Conservation (phyloP, 306 rosid species). For the Quercus dentata region DNA sequence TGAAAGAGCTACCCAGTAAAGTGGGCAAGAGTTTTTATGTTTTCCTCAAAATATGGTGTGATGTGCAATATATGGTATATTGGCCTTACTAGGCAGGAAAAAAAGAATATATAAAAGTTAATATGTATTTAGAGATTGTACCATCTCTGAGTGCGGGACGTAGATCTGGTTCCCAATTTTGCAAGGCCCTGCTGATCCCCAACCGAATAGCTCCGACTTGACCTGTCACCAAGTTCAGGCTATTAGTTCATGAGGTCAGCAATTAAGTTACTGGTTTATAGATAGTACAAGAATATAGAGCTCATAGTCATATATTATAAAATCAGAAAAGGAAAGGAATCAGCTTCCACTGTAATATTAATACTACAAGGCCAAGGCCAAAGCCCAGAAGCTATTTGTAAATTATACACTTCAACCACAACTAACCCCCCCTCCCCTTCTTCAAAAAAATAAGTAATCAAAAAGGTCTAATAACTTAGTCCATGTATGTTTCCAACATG, state of each 20-base stretch:
- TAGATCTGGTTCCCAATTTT: conserved; percentile 91
- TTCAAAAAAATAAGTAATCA: too few species aligned
- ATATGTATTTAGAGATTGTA: conserved; percentile 15
- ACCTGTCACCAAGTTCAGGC: conserved; percentile 38
- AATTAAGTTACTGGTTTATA: too few species aligned
- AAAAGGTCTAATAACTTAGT: too few species aligned
- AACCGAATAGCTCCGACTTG: conserved; percentile 95
- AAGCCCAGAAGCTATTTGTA: too few species aligned
- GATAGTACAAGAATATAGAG: too few species aligned
- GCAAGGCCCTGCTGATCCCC: conserved; percentile 94
- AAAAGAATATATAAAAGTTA: neutral
- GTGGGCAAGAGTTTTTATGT: neutral
- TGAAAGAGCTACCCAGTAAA: neutral
- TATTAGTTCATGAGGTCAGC: neutral
- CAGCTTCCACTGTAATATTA: too few species aligned
- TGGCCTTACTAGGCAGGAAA: neutral
- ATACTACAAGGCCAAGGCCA: too few species aligned
- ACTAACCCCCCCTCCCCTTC: fast-evolving
- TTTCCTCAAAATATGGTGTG: neutral
- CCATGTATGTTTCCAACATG: too few species aligned
- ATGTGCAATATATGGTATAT: neutral
- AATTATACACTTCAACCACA: too few species aligned
- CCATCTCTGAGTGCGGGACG: conserved; percentile 80
- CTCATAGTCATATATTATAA: too few species aligned
- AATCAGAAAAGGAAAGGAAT: too few species aligned